Percentiles rank a stretch among this genome's conserved stretches.
phyloP scores from a whole-genome alignment of 306 rosid species.

The Acacia crassicarpa region DNA sequence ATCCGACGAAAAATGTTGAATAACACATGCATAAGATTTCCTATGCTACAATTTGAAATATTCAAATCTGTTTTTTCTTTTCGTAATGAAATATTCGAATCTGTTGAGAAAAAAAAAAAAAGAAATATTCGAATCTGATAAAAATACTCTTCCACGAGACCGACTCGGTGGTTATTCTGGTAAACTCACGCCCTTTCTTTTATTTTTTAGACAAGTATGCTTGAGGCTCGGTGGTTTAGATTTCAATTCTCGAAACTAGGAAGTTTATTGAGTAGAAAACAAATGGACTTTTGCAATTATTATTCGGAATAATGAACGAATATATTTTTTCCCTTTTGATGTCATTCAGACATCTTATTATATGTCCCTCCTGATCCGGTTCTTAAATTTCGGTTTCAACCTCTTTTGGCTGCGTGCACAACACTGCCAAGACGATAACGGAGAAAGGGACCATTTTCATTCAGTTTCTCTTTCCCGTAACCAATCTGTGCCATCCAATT shows the following conservation, averaged over 20 bases:
- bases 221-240: neutral
- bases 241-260: neutral
- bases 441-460: neutral
- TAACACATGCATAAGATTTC: neutral
- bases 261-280: neutral
- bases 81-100: neutral
- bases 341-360: neutral
- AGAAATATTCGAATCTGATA: neutral
- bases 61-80: too few species aligned
- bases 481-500: conserved; percentile 46
- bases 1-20: neutral
- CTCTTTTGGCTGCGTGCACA: conserved; percentile 24
- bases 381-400: neutral
- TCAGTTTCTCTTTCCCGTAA: conserved; percentile 28
- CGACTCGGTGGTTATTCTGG: neutral
- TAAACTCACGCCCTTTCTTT: neutral
- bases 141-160: neutral
- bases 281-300: neutral
- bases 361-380: neutral
- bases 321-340: neutral
- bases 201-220: too few species aligned
- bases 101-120: too few species aligned
- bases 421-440: neutral
- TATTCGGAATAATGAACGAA: neutral
- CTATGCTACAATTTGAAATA: neutral